A percentile compares a stretch with the other conserved stretches of the same genome.
These are phyloP conservation scores for Exophiala calicioides DNA, from an alignment of 2,329 filamentous ascomycete genomes.

Conservation along the genomic window DNA sequence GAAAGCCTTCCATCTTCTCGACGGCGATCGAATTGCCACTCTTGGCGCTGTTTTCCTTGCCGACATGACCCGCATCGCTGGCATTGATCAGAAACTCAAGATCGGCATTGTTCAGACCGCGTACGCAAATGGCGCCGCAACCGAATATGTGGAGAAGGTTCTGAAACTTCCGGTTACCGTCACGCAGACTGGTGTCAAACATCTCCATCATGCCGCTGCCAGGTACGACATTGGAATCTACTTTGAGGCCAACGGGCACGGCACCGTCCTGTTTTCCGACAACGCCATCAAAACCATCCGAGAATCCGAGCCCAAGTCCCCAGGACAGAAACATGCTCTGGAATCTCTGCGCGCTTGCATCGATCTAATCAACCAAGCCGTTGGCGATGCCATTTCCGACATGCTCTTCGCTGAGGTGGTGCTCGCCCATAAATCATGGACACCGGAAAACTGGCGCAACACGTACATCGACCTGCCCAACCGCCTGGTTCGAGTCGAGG, in stretches of 20 bases:
- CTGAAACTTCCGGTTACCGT: conserved; percentile 87
- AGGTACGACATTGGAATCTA: conserved; percentile 96
- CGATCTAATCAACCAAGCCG: conserved; percentile 96
- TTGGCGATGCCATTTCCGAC: conserved; percentile 93
- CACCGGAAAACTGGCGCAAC: conserved; percentile 82
- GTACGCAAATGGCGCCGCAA: conserved; percentile 95
- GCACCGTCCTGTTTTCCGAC: conserved; percentile 90
- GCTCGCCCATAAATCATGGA: conserved; percentile 92
- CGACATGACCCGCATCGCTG: conserved; percentile 78
- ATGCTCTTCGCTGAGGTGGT: conserved; percentile 95
- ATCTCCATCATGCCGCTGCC: conserved; percentile 93
- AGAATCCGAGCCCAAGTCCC: conserved; percentile 80
- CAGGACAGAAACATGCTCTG: conserved; percentile 85
- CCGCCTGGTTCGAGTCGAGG: conserved; percentile 88
- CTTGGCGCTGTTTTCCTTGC: conserved; percentile 91
- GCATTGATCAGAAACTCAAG: conserved; percentile 75
- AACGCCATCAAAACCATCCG: conserved; percentile 77
- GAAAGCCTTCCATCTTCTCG: conserved; percentile 84
- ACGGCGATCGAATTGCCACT: conserved; percentile 95
- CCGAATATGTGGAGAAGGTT: conserved; percentile 84
- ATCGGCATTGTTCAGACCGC: conserved; percentile 97
- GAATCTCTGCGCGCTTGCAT: conserved; percentile 80
- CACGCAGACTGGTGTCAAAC: conserved; percentile 95
- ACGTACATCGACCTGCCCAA: conserved; percentile 96
- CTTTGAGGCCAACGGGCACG: conserved; percentile 98